Evolutionary conservation across 2,329 filamentous ascomycete genomes (phyloP).

Genomic region (Cercospora sp.): DNA sequence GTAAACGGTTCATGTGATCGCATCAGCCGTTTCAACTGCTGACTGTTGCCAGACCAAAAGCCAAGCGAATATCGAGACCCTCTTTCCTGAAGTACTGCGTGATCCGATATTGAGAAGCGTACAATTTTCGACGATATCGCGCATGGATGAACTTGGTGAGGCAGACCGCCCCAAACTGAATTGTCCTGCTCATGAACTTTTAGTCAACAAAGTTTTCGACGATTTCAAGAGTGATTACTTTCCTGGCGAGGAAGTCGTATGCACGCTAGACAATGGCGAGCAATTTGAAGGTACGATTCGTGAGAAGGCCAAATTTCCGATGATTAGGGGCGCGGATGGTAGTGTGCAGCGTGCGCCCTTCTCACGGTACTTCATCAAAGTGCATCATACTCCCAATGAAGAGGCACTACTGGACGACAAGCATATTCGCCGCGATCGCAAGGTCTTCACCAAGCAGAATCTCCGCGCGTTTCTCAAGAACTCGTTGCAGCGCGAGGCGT

Average conservation of each 20-base stretch:
- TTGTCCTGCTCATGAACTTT: background rate
- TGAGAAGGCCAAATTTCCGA: slow-evolving; percentile 77
- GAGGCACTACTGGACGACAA: slow-evolving; percentile 79
- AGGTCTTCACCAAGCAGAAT: slow-evolving; percentile 91
- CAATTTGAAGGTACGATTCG: slow-evolving; percentile 64
- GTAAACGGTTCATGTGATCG: slow-evolving; percentile 30
- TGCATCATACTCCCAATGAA: slow-evolving; percentile 63
- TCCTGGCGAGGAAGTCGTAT: slow-evolving; percentile 79
- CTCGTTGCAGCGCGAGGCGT: slow-evolving; percentile 85
- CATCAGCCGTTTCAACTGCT: slow-evolving; percentile 20
- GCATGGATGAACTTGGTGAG: slow-evolving; percentile 78
- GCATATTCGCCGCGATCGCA: slow-evolving; percentile 82
- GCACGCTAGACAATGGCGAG: slow-evolving; percentile 69
- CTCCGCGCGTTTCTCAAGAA: slow-evolving; percentile 93
- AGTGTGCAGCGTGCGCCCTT: slow-evolving; percentile 66
- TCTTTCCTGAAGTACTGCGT: slow-evolving; percentile 88
- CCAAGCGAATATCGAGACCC: slow-evolving; percentile 83
- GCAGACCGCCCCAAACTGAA: background rate
- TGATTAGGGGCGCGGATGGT: slow-evolving; percentile 63
- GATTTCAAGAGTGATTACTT: slow-evolving; percentile 84
- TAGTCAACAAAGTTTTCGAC: slow-evolving; percentile 60
- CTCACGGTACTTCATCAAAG: slow-evolving; percentile 77
- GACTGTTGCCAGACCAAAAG: slow-evolving; percentile 53
- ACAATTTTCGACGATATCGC: slow-evolving; percentile 84
- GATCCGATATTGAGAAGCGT: slow-evolving; percentile 86